Evolutionary conservation across 1,284 basidiomycete species (phyloP).

Genomic region (Albatrellus sp.): DNA sequence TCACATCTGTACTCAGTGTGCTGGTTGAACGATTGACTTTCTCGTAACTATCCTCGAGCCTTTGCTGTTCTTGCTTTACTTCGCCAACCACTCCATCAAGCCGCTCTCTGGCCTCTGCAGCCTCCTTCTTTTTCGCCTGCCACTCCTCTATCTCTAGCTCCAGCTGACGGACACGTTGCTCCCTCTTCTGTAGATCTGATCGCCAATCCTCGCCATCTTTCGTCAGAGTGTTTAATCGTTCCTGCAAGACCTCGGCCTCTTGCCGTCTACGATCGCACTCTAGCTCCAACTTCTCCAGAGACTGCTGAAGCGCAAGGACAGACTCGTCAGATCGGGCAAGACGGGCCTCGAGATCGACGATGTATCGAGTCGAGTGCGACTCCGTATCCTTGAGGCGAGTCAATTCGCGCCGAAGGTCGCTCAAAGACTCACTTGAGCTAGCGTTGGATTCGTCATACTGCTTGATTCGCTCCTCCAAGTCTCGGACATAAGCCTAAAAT

Average conservation of each 20-base stretch:
- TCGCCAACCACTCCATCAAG: constrained; percentile 55
- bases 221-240: constrained; percentile 59
- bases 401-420: constrained; percentile 78
- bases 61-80: constrained; percentile 59
- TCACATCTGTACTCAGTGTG: constrained; percentile 6
- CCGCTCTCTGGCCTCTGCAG: constrained; percentile 49
- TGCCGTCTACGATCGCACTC: constrained; percentile 63
- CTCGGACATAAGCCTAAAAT: constrained; percentile 74
- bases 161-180: constrained; percentile 61
- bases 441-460: constrained; percentile 68
- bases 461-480: constrained; percentile 86
- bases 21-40: constrained; percentile 13
- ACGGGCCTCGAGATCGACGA: constrained; percentile 80
- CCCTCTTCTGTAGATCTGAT: constrained; percentile 71
- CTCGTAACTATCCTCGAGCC: constrained; percentile 33
- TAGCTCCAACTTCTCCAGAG: constrained; percentile 67
- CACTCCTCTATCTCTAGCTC: constrained; percentile 69
- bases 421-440: constrained; percentile 64
- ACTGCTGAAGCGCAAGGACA: constrained; percentile 51
- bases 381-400: constrained; percentile 69
- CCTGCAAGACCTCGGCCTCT: constrained; percentile 59
- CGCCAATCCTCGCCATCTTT: constrained; percentile 64
- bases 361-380: constrained; percentile 64
- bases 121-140: constrained; percentile 55
- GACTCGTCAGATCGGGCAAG: constrained; percentile 73